phyloP scores from a whole-genome alignment of 768 basidiomycete genomes.

The Podaxis sp. region DNA sequence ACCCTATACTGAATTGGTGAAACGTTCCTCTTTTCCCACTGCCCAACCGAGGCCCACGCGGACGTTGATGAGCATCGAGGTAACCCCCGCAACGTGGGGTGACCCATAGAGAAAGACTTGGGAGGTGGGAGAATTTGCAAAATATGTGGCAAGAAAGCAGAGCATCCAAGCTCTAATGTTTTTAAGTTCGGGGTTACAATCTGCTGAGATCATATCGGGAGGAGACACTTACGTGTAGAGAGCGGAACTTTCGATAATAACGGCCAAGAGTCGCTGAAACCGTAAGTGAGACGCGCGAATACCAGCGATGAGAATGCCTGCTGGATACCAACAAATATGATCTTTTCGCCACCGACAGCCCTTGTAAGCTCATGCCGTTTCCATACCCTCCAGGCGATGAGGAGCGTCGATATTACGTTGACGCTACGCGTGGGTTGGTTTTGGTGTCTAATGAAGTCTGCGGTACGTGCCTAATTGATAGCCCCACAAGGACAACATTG shows the following conservation, averaged over 20 bases:
- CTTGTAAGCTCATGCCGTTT: background rate
- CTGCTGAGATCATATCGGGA: background rate
- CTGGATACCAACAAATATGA: background rate
- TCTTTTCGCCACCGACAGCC: background rate
- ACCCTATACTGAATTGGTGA: background rate
- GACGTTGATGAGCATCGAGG: constrained; percentile 11
- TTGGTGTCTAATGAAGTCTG: background rate
- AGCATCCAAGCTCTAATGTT: background rate
- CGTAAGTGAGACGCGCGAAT: background rate
- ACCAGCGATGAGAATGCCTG: no score
- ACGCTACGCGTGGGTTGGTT: background rate
- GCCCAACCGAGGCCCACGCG: constrained; percentile 15
- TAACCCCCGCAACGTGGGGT: constrained; percentile 4
- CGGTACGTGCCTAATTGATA: background rate
- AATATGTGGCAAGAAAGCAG: background rate
- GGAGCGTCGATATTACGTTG: background rate
- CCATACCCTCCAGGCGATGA: constrained; percentile 4
- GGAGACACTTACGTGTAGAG: background rate
- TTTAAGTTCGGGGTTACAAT: background rate
- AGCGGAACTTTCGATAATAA: constrained; percentile 1
- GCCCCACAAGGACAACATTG: background rate
- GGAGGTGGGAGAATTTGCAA: background rate
- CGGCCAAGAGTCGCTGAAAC: background rate
- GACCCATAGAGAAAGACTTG: background rate
- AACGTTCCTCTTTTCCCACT: background rate